Conservation (phyloP, 139 green algal genomes). For the Auxenochlorella pyrenoidosa region DNA sequence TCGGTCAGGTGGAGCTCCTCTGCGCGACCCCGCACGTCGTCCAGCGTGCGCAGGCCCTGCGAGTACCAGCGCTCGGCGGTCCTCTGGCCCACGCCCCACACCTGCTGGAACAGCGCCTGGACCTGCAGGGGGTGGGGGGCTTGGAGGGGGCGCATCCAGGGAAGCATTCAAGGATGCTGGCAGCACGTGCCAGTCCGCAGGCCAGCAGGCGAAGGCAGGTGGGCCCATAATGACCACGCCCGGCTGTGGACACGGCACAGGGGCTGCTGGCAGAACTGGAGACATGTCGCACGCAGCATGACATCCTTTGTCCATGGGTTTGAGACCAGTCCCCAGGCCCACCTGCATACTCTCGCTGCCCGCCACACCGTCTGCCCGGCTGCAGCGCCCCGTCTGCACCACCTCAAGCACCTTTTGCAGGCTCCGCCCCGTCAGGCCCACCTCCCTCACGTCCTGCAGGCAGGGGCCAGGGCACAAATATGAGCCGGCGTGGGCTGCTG, state of each 20-base stretch:
- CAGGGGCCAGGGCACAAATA: neutral
- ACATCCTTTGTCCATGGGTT: too few relatives aligned
- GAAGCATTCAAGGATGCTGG: neutral
- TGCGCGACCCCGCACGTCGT: constrained; percentile 31
- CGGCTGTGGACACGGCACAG: too few relatives aligned
- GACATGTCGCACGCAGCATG: too few relatives aligned
- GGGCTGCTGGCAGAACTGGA: too few relatives aligned
- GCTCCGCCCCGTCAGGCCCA: constrained; percentile 29
- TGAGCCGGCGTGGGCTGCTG: too few relatives aligned
- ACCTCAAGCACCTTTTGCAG: constrained; percentile 47
- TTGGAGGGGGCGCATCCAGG: neutral
- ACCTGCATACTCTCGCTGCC: constrained; percentile 17
- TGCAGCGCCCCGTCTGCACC: constrained; percentile 11
- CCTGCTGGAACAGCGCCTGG: constrained; percentile 27
- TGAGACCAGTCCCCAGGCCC: neutral
- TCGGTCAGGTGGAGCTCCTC: constrained; percentile 23
- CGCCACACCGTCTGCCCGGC: neutral
- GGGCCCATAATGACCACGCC: too few relatives aligned
- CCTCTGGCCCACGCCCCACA: constrained; percentile 42
- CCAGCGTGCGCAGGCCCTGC: constrained; percentile 31
- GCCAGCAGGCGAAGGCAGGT: neutral
- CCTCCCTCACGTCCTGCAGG: constrained; percentile 15
- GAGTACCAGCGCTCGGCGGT: constrained; percentile 39
- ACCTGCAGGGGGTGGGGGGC: neutral
- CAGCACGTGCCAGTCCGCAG: neutral